Base-by-base conservation (phyloP, 73 alveolate species). In the Tetrahymena borealis region DNA sequence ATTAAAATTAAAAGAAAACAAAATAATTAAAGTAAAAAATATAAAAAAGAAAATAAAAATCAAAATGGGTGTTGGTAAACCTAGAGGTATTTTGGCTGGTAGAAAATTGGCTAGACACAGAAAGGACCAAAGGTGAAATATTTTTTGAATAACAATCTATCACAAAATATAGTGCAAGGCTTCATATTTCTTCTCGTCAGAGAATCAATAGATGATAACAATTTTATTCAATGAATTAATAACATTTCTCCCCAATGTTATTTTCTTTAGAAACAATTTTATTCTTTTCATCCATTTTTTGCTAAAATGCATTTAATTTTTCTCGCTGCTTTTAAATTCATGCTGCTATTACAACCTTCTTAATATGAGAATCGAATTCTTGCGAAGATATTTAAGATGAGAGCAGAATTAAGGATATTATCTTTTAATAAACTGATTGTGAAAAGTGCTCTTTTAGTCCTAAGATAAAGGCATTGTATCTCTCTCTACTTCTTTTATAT, bases 11-110 rank as follows among this genome's bases (percentile, higher is more conserved):
- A 60, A 60, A 60, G 85, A 60, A 60, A 60, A 60, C 85, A 60
- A 60, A 60, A 60, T 60, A 60, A 60, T 60, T 60, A 60, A 60
- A 60, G 85, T 60, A 60, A 60, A 60, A 79, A 79, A 36, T 79
- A 36, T 79, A 79, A 79, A 79, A 78, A 92, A 40, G 90, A 78
- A 92, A 92, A 92, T 78, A 78, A 91, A 78, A 78, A 40, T 78
- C 43, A 78, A 40, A n/a, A 92, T 92, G 95, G 95, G 95, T 33
- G 95, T 92, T 24, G 95, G 95, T 24, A 92, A 92, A 78, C 95
- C 95, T 79, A 92, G 95, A 92, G 95, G 95, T 92, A 92, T 92
- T 91, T 78, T 91, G 78, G 95, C 95, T 9, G 95, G 95, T 38
- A 92, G 95, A 92, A 92, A 92, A 91, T 91, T 92, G 92, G 90